Base-by-base conservation (phyloP, 1,139 yeast species). In the Nakaseomyces bracarensis region DNA sequence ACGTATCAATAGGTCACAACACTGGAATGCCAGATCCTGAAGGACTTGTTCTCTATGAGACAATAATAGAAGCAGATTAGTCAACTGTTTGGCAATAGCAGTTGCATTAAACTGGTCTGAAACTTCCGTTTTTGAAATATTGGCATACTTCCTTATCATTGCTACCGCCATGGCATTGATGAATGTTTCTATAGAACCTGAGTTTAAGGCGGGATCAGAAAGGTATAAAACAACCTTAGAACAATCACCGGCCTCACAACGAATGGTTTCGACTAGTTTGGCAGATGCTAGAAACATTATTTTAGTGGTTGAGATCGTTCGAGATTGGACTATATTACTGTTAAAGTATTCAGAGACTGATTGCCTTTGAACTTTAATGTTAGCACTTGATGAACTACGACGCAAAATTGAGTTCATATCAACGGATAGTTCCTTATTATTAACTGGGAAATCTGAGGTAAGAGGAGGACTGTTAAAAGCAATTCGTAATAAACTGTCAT, bases 401-500 rank as follows among this genome's bases (percentile, higher is more conserved):
- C 95, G 77, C 46, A 93, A 71, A 28, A 93, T 87, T 1, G 96
- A 83, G 58, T 91, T 91, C 66, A 91, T 73, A 55, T 93, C 97
- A 50, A 91, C 72, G 3, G 95, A 86, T 21, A 95, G 84, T 59
- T 91, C 98, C 18, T 91, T 82, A 56, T 89, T 79, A 58, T 82
- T 82, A 68, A 94, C 79, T 2, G 94, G 81, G 15, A 75, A 68
- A 53, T 86, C 96, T 2, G 95, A 82, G 0, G 95, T 96, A 46
- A 93, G 72, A 0, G 97, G 94, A 4, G 98, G 98, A 4, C 96
- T 74, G 55, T 75, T 82, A 54, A 82, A 77, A 0, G 98, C 97
- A 54, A 93, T 83, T 44, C 79, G 69, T 54, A 74, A 72, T 42
- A 93, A 69, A 28, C 75, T 77, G 0, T 49, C 48, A 43, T 65